A percentile compares a stretch with the other conserved stretches of the same genome.
These are phyloP conservation scores for Naganishia liquefaciens DNA, from an alignment of 1,284 basidiomycete genomes.

Conservation along the genomic window DNA sequence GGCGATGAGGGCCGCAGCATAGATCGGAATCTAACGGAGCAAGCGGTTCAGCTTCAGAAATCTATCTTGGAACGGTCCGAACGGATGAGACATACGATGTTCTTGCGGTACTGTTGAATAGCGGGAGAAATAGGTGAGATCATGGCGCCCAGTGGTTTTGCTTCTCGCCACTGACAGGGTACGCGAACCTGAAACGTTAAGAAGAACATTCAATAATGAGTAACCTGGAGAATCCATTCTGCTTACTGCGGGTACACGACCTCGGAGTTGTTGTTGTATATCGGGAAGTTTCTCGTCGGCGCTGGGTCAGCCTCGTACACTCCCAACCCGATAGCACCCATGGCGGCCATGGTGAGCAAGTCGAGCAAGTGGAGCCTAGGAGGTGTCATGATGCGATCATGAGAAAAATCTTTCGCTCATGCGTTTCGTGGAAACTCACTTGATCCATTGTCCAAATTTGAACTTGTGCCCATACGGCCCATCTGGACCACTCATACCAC, in stretches of 20 bases:
- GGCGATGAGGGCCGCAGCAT: constrained; percentile 59
- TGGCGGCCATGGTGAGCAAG: constrained; percentile 48
- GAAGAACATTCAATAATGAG: not conserved
- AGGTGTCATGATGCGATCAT: not conserved
- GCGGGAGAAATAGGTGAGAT: not conserved
- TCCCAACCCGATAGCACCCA: constrained; percentile 57
- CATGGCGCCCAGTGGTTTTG: not conserved
- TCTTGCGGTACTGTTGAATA: constrained; percentile 55
- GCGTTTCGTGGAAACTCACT: constrained; percentile 9
- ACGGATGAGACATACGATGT: constrained; percentile 48
- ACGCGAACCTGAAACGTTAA: constrained; percentile 37
- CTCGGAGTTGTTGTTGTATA: constrained; percentile 45
- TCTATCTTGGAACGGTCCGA: not conserved
- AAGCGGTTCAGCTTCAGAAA: not conserved
- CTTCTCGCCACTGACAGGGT: constrained; percentile 29
- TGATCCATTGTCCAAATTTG: constrained; percentile 32
- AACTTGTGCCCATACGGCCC: constrained; percentile 30
- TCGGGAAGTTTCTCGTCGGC: constrained; percentile 46
- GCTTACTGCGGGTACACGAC: constrained; percentile 48
- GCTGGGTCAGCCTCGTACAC: constrained; percentile 57
- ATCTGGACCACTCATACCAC: not conserved
- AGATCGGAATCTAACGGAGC: constrained; percentile 56
- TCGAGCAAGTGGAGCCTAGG: constrained; percentile 39
- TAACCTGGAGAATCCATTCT: not conserved
- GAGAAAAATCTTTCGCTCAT: not conserved